These are phyloP conservation scores for Coriolopsis trogii DNA, from an alignment of 1,284 basidiomycete species.

Conservation along the genomic window DNA sequence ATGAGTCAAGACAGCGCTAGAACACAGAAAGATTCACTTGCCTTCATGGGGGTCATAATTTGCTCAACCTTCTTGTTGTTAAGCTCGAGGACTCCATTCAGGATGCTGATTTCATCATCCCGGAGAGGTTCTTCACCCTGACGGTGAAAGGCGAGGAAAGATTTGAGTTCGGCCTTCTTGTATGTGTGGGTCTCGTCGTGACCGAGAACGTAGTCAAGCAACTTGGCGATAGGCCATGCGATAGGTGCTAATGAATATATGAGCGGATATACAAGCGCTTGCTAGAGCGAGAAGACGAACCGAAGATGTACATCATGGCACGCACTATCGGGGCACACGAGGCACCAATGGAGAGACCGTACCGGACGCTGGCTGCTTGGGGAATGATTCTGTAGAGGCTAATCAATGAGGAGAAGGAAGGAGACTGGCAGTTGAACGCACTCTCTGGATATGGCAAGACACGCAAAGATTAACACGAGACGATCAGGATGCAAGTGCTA, in stretches of 20 bases:
- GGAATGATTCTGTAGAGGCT: constrained; percentile 74
- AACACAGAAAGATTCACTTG: constrained; percentile 31
- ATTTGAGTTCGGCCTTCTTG: constrained; percentile 92
- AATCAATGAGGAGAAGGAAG: neutral
- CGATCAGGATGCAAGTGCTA: neutral
- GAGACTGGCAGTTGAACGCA: constrained; percentile 29
- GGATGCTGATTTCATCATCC: constrained; percentile 87
- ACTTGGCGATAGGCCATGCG: constrained; percentile 87
- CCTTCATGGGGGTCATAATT: constrained; percentile 89
- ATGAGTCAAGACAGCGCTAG: constrained; percentile 22
- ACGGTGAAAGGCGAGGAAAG: constrained; percentile 91
- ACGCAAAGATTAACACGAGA: neutral
- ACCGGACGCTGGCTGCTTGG: constrained; percentile 84
- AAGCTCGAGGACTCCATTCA: constrained; percentile 87
- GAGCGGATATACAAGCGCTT: neutral
- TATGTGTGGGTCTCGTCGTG: constrained; percentile 75
- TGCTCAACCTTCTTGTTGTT: constrained; percentile 82
- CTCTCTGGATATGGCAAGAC: constrained; percentile 46
- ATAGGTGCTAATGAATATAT: constrained; percentile 60
- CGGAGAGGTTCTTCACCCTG: constrained; percentile 85
- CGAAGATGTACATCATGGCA: constrained; percentile 78
- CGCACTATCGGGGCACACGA: constrained; percentile 84
- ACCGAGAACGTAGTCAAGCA: constrained; percentile 83
- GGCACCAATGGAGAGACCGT: constrained; percentile 90
- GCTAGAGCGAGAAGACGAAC: constrained; percentile 35